Base-by-base conservation (phyloP, 371 early-diverging fungal genomes). In the Neoconidiobolus thromboides region DNA sequence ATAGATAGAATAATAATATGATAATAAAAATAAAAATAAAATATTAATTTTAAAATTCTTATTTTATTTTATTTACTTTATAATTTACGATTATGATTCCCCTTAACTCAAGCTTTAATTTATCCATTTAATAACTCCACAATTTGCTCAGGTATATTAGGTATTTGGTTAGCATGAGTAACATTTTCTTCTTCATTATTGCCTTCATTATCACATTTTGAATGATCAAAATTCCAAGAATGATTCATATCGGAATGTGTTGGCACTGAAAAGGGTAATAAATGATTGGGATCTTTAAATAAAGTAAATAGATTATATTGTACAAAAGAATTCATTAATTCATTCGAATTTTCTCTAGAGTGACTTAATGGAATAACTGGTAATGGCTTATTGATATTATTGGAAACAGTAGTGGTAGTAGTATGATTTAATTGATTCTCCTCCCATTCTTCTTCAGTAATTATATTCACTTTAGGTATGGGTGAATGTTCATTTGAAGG, bases 221-320 rank as follows among this genome's bases (percentile, higher is more conserved):
- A 26, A 26, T 26, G 26, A 26, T 26, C 26, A 26, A 26, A 26
- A 26, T 26, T 26, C 26, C 26, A 26, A 26, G 26, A 26, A 26
- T 26, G 26, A 26, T 26, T 26, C 62, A 64, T 64, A n/a, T 63
- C 69, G 42, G 64, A 55, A 41, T 65, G 64, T n/a, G 64, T 66
- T 36, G 76, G 79, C 1, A 79, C 66, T 9, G 75, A 72, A 57
- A 79, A 76, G 6, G 79, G 74, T 26, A 82, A 60, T 67, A 78
- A 67, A 59, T 74, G 69, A 41, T 67, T 72, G 12, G 77, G 62
- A 62, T 76, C 74, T 43, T 68, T 71, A 41, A 69, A 40, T 48
- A 46, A 26, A 54, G 64, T 51, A 48, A 43, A 44, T 43, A 48
- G 0, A 60, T 56, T 41, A 51, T 46, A 10, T 54, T 39, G 47